Evolutionary conservation across 805 yeast species (phyloP).

Genomic region (Yarrowia alimentaria): DNA sequence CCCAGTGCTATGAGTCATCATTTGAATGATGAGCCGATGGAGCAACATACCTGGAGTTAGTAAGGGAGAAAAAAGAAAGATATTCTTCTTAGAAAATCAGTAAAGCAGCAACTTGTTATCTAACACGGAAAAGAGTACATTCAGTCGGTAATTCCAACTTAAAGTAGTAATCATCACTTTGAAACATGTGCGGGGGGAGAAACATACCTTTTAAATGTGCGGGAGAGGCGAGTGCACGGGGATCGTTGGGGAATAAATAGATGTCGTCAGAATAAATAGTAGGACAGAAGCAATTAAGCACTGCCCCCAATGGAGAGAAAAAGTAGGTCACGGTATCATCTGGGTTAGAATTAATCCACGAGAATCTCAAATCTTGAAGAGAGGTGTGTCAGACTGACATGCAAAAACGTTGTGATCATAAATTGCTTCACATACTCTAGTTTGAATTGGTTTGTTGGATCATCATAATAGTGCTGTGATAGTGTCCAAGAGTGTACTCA

Average conservation of each 20-base stretch:
- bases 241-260: too few relatives aligned
- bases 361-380: too few relatives aligned
- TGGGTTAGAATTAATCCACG: slow-evolving; percentile 1
- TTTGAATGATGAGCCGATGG: slow-evolving; percentile 35
- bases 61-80: slow-evolving; percentile 6
- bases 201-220: slow-evolving; percentile 25
- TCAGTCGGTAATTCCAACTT: slow-evolving; percentile 99
- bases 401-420: slow-evolving; percentile 45
- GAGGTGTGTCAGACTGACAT: slow-evolving; percentile 30
- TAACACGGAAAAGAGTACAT: slow-evolving; percentile 59
- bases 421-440: slow-evolving; percentile 63
- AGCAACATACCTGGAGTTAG: slow-evolving; percentile 29
- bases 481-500: background rate
- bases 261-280: too few relatives aligned
- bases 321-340: background rate
- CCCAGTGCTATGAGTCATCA: slow-evolving; percentile 99
- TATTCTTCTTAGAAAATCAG: slow-evolving; percentile 38
- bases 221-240: background rate
- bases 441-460: slow-evolving; percentile 43
- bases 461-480: too few relatives aligned
- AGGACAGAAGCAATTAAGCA: too few relatives aligned
- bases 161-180: slow-evolving; percentile 58
- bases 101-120: slow-evolving; percentile 54
- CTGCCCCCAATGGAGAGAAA: background rate
- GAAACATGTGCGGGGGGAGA: background rate